phyloP scores from a whole-genome alignment of 257 asterid species.

The Oldenlandia corymbosa region DNA sequence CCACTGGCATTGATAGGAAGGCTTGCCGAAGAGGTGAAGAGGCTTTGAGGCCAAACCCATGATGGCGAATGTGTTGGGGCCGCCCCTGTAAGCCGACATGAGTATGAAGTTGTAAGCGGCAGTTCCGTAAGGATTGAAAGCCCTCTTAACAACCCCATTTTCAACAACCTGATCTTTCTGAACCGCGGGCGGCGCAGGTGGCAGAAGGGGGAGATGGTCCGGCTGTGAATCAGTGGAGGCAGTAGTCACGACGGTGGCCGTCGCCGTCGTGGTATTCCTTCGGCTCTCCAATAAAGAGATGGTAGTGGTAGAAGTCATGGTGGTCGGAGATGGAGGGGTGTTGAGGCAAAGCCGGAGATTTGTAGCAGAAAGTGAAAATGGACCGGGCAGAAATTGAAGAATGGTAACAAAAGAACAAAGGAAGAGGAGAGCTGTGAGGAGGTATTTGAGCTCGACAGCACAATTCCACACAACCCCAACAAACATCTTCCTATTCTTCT shows the following conservation, averaged over 20 bases:
- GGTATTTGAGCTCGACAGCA: constrained; percentile 59
- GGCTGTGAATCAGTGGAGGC: not conserved
- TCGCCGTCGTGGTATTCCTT: not conserved
- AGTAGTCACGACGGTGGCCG: not conserved
- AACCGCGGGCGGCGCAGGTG: not conserved
- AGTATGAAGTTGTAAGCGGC: constrained; percentile 77
- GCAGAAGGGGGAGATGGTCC: not conserved
- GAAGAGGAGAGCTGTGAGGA: constrained; percentile 54
- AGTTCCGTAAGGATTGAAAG: constrained; percentile 52
- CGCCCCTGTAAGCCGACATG: constrained; percentile 95
- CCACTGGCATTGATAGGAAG: constrained; percentile 83
- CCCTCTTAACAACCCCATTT: constrained; percentile 41
- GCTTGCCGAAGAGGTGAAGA: constrained; percentile 59
- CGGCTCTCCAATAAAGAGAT: not conserved
- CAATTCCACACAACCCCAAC: constrained; percentile 68
- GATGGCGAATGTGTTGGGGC: constrained; percentile 60
- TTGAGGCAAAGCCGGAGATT: constrained; percentile 44
- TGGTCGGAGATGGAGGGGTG: constrained; percentile 16
- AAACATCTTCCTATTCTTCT: constrained; percentile 43
- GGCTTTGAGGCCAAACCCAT: constrained; percentile 84
- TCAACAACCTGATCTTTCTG: constrained; percentile 13
- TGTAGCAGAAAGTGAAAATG: constrained; percentile 42
- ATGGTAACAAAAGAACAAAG: constrained; percentile 55
- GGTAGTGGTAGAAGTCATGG: constrained; percentile 3
- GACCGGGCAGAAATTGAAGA: constrained; percentile 59